phyloP scores from a whole-genome alignment of 148 eudicot genomes.

The Chenopodium formosanum region DNA sequence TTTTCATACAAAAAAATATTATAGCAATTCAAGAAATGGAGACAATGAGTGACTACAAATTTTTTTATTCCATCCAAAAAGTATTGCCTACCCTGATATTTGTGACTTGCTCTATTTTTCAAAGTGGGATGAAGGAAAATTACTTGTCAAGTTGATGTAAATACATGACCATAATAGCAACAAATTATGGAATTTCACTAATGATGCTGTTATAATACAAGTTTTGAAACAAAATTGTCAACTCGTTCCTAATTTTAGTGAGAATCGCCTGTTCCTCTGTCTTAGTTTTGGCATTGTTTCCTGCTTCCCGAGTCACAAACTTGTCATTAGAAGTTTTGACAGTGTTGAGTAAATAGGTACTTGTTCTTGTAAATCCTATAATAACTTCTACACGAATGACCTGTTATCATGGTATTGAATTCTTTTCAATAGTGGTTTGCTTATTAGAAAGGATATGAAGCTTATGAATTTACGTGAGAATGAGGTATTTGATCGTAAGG shows the following conservation, averaged over 20 bases:
- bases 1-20: neutral
- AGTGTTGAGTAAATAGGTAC: neutral
- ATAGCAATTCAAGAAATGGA: neutral
- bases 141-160: neutral
- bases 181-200: neutral
- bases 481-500: too few species aligned
- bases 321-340: neutral
- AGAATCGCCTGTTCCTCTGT: neutral
- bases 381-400: neutral
- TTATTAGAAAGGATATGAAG: neutral
- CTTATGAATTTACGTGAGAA: too few species aligned
- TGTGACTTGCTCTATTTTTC: too few species aligned
- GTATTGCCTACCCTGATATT: too few species aligned
- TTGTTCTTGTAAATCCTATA: neutral
- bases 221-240: neutral
- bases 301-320: neutral
- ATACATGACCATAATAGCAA: neutral
- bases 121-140: neutral
- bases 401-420: neutral
- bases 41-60: neutral
- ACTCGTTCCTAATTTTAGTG: neutral
- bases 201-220: neutral
- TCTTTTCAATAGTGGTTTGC: neutral
- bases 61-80: too few species aligned
- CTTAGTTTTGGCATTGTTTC: too few species aligned